A percentile compares a stretch with the other conserved stretches of the same genome.
phyloP scores from a whole-genome alignment of 495 filamentous ascomycete genomes.

The Platismatia glauca region DNA sequence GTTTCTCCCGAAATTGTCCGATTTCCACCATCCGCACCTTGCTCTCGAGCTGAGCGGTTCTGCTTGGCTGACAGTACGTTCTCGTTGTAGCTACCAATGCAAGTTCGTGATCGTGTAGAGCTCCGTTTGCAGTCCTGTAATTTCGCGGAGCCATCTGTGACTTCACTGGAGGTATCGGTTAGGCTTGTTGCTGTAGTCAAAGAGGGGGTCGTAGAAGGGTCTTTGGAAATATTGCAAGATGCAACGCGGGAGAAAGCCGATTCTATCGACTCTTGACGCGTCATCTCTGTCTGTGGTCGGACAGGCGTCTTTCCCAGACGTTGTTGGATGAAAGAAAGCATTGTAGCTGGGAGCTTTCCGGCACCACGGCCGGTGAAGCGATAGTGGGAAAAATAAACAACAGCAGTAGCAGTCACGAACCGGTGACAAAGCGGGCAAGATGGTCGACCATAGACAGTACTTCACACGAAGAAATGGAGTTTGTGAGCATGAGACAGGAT shows the following conservation, averaged over 20 bases:
- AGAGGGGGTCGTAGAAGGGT: slow-evolving; percentile 22
- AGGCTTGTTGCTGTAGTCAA: slow-evolving; percentile 33
- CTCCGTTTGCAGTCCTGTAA: slow-evolving; percentile 7
- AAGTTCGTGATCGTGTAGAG: slow-evolving; percentile 34
- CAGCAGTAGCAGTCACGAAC: background rate
- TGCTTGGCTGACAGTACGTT: slow-evolving; percentile 41
- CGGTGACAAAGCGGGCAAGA: background rate
- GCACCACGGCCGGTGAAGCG: background rate
- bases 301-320: slow-evolving; percentile 16
- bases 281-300: slow-evolving; percentile 15
- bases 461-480: no score
- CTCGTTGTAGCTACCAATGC: slow-evolving; percentile 47
- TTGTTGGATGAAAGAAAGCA: slow-evolving; percentile 23
- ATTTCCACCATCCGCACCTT: slow-evolving; percentile 27
- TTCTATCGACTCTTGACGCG: slow-evolving; percentile 22
- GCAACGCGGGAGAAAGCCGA: slow-evolving; percentile 17
- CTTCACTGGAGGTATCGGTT: slow-evolving; percentile 29
- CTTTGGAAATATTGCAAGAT: slow-evolving; percentile 7
- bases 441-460: background rate
- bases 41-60: slow-evolving; percentile 29
- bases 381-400: slow-evolving; percentile 10
- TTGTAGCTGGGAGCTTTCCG: background rate
- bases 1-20: slow-evolving; percentile 38
- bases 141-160: slow-evolving; percentile 21
- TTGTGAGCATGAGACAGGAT: background rate